Percentiles rank a stretch among this genome's conserved stretches.
These are phyloP conservation scores for Clonostachys solani DNA, from an alignment of 2,329 filamentous ascomycete genomes.

Conservation along the genomic window DNA sequence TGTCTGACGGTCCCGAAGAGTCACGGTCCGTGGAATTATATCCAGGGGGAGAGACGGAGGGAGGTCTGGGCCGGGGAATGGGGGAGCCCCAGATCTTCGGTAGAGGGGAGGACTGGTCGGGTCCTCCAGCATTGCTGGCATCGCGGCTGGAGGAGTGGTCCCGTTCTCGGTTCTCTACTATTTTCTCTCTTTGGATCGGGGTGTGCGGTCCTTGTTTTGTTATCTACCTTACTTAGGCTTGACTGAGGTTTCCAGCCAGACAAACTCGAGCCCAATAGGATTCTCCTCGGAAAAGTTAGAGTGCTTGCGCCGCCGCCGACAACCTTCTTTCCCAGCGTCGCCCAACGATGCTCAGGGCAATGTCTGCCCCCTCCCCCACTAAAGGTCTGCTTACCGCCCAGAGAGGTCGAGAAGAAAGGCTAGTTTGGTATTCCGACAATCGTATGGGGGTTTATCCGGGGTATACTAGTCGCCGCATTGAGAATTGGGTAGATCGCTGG, in stretches of 20 bases:
- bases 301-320: too few relatives aligned
- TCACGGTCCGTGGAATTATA: slow-evolving; percentile 73
- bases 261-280: background rate
- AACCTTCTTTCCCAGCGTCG: too few relatives aligned
- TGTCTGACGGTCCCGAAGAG: slow-evolving; percentile 77
- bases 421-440: too few relatives aligned
- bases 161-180: too few relatives aligned
- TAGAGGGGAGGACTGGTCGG: slow-evolving; percentile 67
- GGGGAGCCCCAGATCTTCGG: slow-evolving; percentile 61
- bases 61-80: slow-evolving; percentile 58
- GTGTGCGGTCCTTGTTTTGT: slow-evolving; percentile 3
- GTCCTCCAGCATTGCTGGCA: slow-evolving; percentile 79
- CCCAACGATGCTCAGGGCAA: too few relatives aligned
- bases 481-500: too few relatives aligned
- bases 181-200: too few relatives aligned
- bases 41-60: slow-evolving; percentile 60
- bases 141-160: slow-evolving; percentile 19
- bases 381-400: background rate
- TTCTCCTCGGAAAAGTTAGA: too few relatives aligned
- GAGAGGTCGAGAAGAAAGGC: too few relatives aligned
- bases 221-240: background rate
- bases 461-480: too few relatives aligned
- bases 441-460: too few relatives aligned
- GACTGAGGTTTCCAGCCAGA: background rate
- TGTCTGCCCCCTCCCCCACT: background rate